These are phyloP conservation scores for Hirschfeldia incana DNA, from an alignment of 345 rosid species.

Conservation along the genomic window DNA sequence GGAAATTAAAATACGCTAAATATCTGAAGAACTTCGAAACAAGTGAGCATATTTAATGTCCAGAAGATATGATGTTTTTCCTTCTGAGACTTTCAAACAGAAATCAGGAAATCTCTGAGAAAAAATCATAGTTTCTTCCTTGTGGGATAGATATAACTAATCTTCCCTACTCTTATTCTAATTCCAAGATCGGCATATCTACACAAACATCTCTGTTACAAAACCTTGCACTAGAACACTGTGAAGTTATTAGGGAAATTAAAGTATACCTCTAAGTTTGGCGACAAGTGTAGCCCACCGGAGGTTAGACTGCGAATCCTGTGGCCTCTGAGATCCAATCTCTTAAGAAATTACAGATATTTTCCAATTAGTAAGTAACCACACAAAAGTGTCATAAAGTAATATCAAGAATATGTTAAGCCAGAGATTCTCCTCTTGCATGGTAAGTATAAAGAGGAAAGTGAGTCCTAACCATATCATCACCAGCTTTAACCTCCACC, in stretches of 20 bases:
- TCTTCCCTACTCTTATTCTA: slow-evolving; percentile 10
- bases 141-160: background rate
- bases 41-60: too few relatives aligned
- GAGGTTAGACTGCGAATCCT: slow-evolving; percentile 78
- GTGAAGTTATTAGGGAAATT: background rate
- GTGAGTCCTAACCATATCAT: slow-evolving; percentile 76
- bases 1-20: background rate
- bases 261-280: slow-evolving; percentile 78
- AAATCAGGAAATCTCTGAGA: too few relatives aligned
- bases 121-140: too few relatives aligned
- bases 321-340: slow-evolving; percentile 97
- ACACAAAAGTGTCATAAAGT: background rate
- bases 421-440: background rate
- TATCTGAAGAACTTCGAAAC: too few relatives aligned
- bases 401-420: background rate
- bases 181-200: slow-evolving; percentile 7
- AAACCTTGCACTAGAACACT: slow-evolving; percentile 14
- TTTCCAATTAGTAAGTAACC: background rate
- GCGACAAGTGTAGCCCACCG: slow-evolving; percentile 73
- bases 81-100: too few relatives aligned
- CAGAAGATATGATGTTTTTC: too few relatives aligned
- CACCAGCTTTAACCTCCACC: slow-evolving; percentile 88
- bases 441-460: slow-evolving; percentile 9
- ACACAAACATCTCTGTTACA: background rate
- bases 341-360: slow-evolving; percentile 47